Evolutionary conservation across 345 rosid species (phyloP), one percentile per base, ranked within the genome.

Genomic region (Aegle marmelos): DNA sequence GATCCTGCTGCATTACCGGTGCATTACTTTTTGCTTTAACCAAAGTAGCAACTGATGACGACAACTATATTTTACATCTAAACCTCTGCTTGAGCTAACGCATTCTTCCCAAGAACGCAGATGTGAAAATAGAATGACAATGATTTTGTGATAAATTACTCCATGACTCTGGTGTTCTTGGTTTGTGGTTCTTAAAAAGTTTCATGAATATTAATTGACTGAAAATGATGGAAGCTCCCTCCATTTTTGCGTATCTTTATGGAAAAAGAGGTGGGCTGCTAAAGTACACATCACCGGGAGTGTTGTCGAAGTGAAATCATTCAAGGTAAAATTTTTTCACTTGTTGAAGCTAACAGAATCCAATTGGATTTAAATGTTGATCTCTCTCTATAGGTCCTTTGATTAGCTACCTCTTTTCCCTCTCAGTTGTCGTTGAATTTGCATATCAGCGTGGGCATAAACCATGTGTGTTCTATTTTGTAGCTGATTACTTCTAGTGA

Each of bases 1-100:
- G 93, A 90, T 77, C 84, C 92, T 33, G 87, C 86, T 66, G 89
- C 91, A 8, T 56, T 90, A 56, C 95, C 95, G 3, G 62, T 67
- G 6, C 69, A 68, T 53, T 89, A 84, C 67, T 82, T 80, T 80
- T 25, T 33, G 9, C 37, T 31, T 78, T 71, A 48, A 33, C 4
- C 22, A 21, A 19, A 68, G 74, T 27, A 33, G 57, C 68, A 27
- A 39, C 59, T 58, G 22, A 1, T 74, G 22, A 16, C 58, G 27
- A 58, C 25, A 56, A 58, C 33, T 8, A 34, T 9, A 21, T 19
- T 10, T 10, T 30, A 28, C 41, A n/a, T 64, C 63, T 54, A 37
- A 19, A 65, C 37, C 57, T 67, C 30, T 58, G 37, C 67, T 37
- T 54, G 24, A 53, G 54, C 36, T 34, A 54, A 66, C 64, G 6